These are phyloP conservation scores for Eustoma russellianum DNA, from an alignment of 257 asterid species.

Conservation along the genomic window DNA sequence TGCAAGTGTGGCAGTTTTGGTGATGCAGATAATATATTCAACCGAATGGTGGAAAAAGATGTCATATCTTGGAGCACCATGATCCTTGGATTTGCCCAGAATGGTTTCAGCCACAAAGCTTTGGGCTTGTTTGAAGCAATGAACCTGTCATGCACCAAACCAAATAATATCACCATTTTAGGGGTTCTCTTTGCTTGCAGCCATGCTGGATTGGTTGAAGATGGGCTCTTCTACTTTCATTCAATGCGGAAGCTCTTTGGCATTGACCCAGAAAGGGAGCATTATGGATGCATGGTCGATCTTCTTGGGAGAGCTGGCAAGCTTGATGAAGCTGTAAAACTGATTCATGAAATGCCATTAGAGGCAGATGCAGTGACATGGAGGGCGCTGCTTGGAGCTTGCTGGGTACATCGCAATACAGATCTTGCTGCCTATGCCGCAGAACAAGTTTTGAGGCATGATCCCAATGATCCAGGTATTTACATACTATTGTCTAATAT, in stretches of 20 bases:
- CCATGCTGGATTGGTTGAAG: slow-evolving; percentile 76
- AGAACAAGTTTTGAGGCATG: slow-evolving; percentile 56
- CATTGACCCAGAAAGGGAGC: slow-evolving; percentile 77
- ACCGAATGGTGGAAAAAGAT: slow-evolving; percentile 57
- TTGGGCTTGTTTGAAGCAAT: slow-evolving; percentile 56
- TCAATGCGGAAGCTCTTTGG: slow-evolving; percentile 64
- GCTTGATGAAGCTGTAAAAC: slow-evolving; percentile 59
- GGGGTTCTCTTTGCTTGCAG: slow-evolving; percentile 92
- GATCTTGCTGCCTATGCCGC: slow-evolving; percentile 84
- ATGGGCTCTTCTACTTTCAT: slow-evolving; percentile 47
- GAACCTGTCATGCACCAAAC: slow-evolving; percentile 47
- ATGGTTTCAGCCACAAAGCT: slow-evolving; percentile 74
- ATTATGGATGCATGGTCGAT: slow-evolving; percentile 87
- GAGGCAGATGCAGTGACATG: slow-evolving; percentile 80
- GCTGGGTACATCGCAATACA: slow-evolving; percentile 69
- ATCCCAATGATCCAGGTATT: slow-evolving; percentile 70
- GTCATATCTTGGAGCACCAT: slow-evolving; percentile 95
- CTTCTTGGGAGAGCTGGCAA: slow-evolving; percentile 88
- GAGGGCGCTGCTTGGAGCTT: slow-evolving; percentile 87
- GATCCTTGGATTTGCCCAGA: slow-evolving; percentile 88
- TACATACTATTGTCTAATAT: slow-evolving; percentile 66
- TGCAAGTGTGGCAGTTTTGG: slow-evolving; percentile 80
- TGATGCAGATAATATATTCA: slow-evolving; percentile 50
- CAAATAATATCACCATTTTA: slow-evolving; percentile 59
- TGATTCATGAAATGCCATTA: slow-evolving; percentile 56